These are phyloP conservation scores for Picea sitchensis DNA, from an alignment of 75 land plant genomes.

Conservation along the genomic window DNA sequence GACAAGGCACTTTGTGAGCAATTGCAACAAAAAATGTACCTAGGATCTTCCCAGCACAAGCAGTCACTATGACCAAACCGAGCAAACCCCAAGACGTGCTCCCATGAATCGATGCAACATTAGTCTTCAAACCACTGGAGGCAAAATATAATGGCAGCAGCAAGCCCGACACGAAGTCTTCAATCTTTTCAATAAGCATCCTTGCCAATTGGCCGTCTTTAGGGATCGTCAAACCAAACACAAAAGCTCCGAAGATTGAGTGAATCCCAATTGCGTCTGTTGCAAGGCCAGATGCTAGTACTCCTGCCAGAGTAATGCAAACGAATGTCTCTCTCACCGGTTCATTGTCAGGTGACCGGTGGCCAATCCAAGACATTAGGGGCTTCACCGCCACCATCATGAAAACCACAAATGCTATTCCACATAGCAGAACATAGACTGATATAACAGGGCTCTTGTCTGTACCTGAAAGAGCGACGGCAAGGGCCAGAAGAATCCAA, in stretches of 20 bases:
- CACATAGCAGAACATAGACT: conserved; percentile 40
- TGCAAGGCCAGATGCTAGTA: conserved; percentile 60
- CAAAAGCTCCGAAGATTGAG: conserved; percentile 81
- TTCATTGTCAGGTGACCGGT: conserved; percentile 51
- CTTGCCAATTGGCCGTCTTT: conserved; percentile 54
- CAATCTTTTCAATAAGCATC: conserved; percentile 51
- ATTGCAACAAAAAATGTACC: conserved; percentile 43
- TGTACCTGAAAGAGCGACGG: too few relatives aligned
- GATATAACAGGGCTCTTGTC: too few relatives aligned
- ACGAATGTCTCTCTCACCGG: conserved; percentile 63
- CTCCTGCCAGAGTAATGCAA: conserved; percentile 55
- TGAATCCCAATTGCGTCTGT: conserved; percentile 87
- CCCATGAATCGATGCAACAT: conserved; percentile 39
- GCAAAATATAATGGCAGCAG: conserved; percentile 66
- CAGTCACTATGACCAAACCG: conserved; percentile 41
- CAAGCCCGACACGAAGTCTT: conserved; percentile 53
- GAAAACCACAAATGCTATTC: conserved; percentile 47
- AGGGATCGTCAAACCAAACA: conserved; percentile 52
- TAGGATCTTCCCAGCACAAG: conserved; percentile 59
- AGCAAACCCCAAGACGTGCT: conserved; percentile 50
- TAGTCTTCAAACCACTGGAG: conserved; percentile 70
- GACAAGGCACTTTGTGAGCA: conserved; percentile 19
- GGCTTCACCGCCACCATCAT: conserved; percentile 34
- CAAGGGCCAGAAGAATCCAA: too few relatives aligned
- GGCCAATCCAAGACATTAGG: conserved; percentile 42